phyloP scores from a whole-genome alignment of 768 basidiomycete species.

The Rubroboletus satanas region DNA sequence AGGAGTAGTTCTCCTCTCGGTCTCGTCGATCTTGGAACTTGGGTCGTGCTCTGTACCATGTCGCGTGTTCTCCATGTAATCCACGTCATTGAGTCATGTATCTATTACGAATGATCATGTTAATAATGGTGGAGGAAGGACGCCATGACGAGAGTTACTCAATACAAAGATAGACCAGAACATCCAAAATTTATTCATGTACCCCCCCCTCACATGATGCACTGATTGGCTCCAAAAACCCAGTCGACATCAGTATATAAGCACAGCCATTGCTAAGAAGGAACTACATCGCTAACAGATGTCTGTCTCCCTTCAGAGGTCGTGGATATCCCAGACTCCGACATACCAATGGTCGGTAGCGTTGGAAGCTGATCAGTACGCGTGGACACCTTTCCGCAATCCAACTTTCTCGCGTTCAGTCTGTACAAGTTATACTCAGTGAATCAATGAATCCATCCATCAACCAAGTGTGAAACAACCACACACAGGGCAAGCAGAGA shows the following conservation, averaged over 20 bases:
- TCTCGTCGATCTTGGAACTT: not conserved
- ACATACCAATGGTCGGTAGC: not conserved
- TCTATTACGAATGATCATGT: not conserved
- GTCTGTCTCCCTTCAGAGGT: too few relatives aligned
- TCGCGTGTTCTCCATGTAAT: not conserved
- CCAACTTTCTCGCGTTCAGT: not conserved
- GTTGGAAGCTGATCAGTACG: not conserved
- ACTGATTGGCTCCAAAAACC: conserved; percentile 27
- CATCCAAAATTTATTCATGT: conserved; percentile 1
- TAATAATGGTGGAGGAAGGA: conserved; percentile 28
- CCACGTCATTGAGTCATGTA: not conserved
- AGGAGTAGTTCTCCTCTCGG: not conserved
- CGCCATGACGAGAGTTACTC: conserved; percentile 27
- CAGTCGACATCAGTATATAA: conserved; percentile 12
- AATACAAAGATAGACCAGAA: not conserved
- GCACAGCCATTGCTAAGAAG: conserved; percentile 15
- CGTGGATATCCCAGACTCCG: not conserved
- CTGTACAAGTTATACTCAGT: not conserved
- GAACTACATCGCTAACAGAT: too few relatives aligned
- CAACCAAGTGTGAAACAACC: not conserved
- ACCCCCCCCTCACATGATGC: not conserved
- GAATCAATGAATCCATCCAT: not conserved
- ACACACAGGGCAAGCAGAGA: not conserved
- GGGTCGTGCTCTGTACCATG: not conserved
- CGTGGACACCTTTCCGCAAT: not conserved